Evolutionary conservation across 73 alveolate species (phyloP).

Genomic region (Chromera velia): DNA sequence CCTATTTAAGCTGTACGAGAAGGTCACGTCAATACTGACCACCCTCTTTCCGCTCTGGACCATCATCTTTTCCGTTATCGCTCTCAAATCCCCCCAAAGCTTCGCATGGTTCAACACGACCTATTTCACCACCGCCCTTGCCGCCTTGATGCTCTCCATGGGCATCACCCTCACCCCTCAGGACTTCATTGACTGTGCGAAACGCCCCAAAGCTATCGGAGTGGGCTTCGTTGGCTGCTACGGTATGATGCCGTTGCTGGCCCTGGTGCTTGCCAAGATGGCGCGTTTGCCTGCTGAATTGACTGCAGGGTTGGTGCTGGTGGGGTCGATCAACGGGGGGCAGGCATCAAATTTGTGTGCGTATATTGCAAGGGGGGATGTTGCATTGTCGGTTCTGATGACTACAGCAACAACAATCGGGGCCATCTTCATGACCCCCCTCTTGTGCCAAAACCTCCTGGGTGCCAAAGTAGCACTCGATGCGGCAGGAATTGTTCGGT

Average conservation of each 20-base stretch:
- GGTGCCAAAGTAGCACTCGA: slow-evolving; percentile 19
- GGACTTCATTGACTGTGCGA: background rate
- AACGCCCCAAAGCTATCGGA: background rate
- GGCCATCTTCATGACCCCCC: background rate
- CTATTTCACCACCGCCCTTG: background rate
- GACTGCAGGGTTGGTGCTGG: slow-evolving; percentile 20
- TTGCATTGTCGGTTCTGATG: slow-evolving; percentile 20
- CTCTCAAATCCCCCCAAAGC: background rate
- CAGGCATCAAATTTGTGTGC: slow-evolving; percentile 23
- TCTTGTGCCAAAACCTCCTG: background rate
- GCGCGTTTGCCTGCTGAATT: background rate
- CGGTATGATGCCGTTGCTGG: background rate
- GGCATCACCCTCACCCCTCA: background rate
- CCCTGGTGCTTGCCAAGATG: background rate
- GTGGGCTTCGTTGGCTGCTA: background rate
- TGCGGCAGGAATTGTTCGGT: slow-evolving; percentile 15
- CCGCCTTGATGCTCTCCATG: background rate
- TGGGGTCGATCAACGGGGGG: slow-evolving; percentile 26
- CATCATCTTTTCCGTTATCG: background rate
- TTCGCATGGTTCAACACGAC: background rate
- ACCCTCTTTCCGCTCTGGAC: background rate
- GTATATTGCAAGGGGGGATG: slow-evolving; percentile 16
- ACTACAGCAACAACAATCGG: background rate
- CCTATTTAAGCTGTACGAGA: background rate
- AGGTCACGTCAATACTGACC: background rate